phyloP scores from a whole-genome alignment of 2,329 filamentous ascomycete genomes.

The Scytalidium lignicola region DNA sequence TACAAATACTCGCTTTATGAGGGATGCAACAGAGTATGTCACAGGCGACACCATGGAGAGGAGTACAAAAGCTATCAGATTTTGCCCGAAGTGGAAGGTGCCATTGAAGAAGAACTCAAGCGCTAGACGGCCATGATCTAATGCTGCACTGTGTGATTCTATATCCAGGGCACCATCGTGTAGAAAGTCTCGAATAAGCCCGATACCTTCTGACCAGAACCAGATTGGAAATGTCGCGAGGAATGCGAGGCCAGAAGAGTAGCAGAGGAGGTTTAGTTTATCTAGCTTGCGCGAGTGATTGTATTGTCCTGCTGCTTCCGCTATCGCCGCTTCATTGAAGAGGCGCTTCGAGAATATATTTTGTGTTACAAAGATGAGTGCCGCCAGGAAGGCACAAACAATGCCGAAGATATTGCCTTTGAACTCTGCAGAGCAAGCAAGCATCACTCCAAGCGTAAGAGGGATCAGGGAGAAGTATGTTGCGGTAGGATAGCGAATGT shows the following conservation, averaged over 20 bases:
- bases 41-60: conserved; percentile 92
- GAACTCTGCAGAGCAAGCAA: conserved; percentile 91
- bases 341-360: conserved; percentile 98
- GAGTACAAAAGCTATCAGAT: conserved; percentile 89
- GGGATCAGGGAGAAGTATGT: conserved; percentile 91
- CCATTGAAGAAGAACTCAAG: conserved; percentile 98
- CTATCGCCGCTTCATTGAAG: conserved; percentile 88
- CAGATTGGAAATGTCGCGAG: conserved; percentile 84
- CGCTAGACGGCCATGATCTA: conserved; percentile 66
- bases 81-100: conserved; percentile 92
- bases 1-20: conserved; percentile 97
- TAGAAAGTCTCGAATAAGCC: conserved; percentile 71
- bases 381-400: conserved; percentile 80
- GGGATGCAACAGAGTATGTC: conserved; percentile 90
- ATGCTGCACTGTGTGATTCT: conserved; percentile 55
- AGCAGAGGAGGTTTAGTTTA: conserved; percentile 94
- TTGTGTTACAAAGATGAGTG: conserved; percentile 92
- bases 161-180: conserved; percentile 72
- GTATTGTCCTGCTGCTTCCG: conserved; percentile 67
- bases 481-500: conserved; percentile 78
- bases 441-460: conserved; percentile 87
- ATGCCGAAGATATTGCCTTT: conserved; percentile 88
- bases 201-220: conserved; percentile 85
- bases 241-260: conserved; percentile 93
- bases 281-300: conserved; percentile 74